Conservation (phyloP, 805 yeast species). For the Yamadazyma paraphyllophila region DNA sequence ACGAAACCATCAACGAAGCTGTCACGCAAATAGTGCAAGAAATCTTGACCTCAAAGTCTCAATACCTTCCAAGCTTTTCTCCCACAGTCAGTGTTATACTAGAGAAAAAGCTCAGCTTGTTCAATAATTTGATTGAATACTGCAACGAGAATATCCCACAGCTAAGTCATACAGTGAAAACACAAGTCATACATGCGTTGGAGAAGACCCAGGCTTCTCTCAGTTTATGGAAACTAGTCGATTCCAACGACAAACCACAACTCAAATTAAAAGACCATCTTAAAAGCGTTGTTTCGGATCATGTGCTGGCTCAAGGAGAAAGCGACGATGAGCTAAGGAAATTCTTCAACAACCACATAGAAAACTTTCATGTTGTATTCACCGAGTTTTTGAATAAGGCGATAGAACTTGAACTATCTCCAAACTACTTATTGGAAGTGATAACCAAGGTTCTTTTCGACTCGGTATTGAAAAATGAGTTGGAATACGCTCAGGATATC, state of each 20-base stretch:
- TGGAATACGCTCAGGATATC: conserved; percentile 26
- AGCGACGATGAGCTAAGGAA: conserved; percentile 22
- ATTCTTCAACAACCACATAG: conserved; percentile 25
- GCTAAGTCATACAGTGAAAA: conserved; percentile 36
- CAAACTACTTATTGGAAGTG: conserved; percentile 18
- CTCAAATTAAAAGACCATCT: conserved; percentile 2
- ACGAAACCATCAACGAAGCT: conserved; percentile 29
- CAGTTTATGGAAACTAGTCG: conserved; percentile 22
- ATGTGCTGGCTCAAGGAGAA: background rate
- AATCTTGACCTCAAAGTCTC: conserved; percentile 53
- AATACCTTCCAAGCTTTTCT: conserved; percentile 53
- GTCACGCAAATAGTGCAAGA: conserved; percentile 51
- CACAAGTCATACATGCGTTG: conserved; percentile 29
- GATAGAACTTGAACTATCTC: conserved; percentile 17
- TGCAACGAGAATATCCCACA: conserved; percentile 44
- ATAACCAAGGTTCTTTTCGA: conserved; percentile 24
- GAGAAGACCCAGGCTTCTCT: conserved; percentile 46
- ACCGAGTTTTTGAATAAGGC: conserved; percentile 25
- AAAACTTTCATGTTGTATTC: conserved; percentile 25
- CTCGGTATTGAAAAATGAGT: conserved; percentile 41
- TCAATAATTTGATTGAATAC: conserved; percentile 45
- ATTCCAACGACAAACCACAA: background rate
- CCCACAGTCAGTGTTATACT: conserved; percentile 54
- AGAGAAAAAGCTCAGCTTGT: conserved; percentile 44
- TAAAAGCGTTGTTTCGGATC: background rate